Conservation (phyloP, 805 yeast species). For the Metschnikowia amazonensis region DNA sequence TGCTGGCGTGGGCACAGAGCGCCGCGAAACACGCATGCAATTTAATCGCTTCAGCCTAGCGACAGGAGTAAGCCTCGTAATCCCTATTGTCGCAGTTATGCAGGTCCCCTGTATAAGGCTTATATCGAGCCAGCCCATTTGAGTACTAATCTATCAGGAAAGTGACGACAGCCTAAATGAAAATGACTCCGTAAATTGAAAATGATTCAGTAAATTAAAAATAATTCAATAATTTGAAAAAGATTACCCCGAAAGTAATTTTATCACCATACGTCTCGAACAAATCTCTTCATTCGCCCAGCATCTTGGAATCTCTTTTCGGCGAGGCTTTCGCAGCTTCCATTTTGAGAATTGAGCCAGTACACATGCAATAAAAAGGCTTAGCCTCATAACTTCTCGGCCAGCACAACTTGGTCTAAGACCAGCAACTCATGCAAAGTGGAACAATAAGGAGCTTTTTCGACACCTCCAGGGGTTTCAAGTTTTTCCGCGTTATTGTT, state of each 20-base stretch:
- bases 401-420: not conserved
- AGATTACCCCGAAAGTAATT: too few species aligned
- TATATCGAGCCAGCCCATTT: not conserved
- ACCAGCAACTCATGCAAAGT: not conserved
- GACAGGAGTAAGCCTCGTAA: constrained; percentile 1
- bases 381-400: not conserved
- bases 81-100: not conserved
- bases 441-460: not conserved
- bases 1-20: not conserved
- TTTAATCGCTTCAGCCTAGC: not conserved
- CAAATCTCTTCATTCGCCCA: not conserved
- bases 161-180: not conserved
- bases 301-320: not conserved
- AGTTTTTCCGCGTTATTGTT: not conserved
- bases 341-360: constrained; percentile 3
- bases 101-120: not conserved
- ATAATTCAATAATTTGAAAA: too few species aligned
- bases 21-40: constrained; percentile 7
- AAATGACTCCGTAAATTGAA: too few species aligned
- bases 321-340: constrained; percentile 1
- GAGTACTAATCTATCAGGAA: not conserved
- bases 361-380: not conserved
- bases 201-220: too few species aligned
- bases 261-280: too few species aligned
- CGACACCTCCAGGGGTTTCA: not conserved